Evolutionary conservation across 2,329 filamentous ascomycete genomes (phyloP).

Genomic region (Ophiosphaerella narmari): DNA sequence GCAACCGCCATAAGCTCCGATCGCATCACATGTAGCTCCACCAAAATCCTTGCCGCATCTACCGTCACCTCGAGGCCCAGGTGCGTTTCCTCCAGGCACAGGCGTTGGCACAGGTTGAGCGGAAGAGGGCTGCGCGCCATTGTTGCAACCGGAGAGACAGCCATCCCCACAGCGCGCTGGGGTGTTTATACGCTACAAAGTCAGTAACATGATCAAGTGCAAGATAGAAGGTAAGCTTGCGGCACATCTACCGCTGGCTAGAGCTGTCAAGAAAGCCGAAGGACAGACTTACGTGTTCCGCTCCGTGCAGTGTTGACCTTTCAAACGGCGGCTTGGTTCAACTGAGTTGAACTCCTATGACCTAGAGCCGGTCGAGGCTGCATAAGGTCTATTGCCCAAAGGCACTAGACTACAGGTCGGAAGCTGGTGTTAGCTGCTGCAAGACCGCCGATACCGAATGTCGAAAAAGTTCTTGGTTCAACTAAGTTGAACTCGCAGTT

Average conservation of each 20-base stretch:
- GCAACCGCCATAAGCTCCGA: constrained; percentile 47
- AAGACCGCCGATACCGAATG: no score
- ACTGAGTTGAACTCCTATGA: constrained; percentile 40
- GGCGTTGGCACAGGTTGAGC: constrained; percentile 1
- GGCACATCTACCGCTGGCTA: no score
- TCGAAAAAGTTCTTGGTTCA: constrained; percentile 36
- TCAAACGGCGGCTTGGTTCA: constrained; percentile 17
- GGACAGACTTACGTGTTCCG: no score
- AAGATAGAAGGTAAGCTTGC: no score
- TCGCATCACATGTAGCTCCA: constrained; percentile 48
- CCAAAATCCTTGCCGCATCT: constrained; percentile 49
- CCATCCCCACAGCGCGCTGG: constrained; percentile 46
- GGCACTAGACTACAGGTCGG: no score
- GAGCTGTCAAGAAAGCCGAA: no score
- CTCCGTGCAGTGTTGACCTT: no score
- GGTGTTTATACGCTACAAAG: constrained; percentile 48
- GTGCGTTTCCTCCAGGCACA: neutral
- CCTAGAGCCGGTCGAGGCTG: no score
- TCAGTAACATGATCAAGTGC: neutral
- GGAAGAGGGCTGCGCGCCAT: constrained; percentile 6
- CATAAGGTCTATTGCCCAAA: no score
- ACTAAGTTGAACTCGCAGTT: no score
- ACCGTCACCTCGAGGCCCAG: constrained; percentile 36
- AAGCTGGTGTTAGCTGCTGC: no score
- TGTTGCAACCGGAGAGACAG: constrained; percentile 42